Evolutionary conservation across 2,329 filamentous ascomycete genomes (phyloP).

Genomic region (Aureobasidium sp.): DNA sequence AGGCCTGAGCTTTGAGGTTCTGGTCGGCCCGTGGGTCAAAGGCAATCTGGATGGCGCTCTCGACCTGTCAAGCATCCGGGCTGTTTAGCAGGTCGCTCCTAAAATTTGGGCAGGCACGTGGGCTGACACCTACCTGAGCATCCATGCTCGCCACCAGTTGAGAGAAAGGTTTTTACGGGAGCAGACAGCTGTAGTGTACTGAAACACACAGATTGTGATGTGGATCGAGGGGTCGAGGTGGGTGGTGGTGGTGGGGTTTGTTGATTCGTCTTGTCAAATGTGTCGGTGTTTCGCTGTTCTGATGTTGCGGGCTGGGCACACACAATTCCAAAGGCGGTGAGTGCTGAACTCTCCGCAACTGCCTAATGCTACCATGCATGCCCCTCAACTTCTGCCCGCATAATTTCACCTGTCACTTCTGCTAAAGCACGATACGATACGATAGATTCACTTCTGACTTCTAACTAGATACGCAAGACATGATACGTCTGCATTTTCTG

Average conservation of each 20-base stretch:
- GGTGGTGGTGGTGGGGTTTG: conserved; percentile 2
- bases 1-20: conserved; percentile 71
- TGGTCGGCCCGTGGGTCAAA: conserved; percentile 73
- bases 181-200: conserved; percentile 7
- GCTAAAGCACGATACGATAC: too few species aligned
- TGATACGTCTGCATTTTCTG: background rate
- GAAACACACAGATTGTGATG: background rate
- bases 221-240: background rate
- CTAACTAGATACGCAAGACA: background rate
- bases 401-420: background rate
- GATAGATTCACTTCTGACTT: background rate
- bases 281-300: background rate
- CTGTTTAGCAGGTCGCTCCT: background rate
- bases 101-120: background rate
- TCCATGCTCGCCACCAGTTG: conserved; percentile 17
- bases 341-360: background rate
- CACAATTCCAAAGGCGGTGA: conserved; percentile 5
- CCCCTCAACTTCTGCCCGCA: background rate
- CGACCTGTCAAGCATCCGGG: conserved; percentile 52
- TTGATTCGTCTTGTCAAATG: conserved; percentile 1
- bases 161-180: background rate
- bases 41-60: conserved; percentile 92
- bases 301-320: background rate
- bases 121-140: conserved; percentile 14
- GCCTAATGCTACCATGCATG: background rate